phyloP scores from a whole-genome alignment of 2,329 filamentous ascomycete genomes.

The Trichoderma brevicompactum region DNA sequence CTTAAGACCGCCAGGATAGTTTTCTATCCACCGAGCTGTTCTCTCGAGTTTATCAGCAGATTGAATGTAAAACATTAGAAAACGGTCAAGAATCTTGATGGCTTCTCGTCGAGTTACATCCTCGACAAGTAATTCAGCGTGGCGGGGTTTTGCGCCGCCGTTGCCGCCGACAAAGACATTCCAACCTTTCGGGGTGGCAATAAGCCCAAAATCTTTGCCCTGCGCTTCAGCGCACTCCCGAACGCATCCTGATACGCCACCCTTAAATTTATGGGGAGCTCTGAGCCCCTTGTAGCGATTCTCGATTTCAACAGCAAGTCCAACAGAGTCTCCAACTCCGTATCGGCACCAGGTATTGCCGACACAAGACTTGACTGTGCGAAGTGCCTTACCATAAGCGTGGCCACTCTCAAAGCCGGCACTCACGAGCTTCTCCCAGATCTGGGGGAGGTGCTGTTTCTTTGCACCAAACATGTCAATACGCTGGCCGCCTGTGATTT shows the following conservation, averaged over 20 bases:
- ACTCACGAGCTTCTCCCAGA: constrained; percentile 80
- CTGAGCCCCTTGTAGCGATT: constrained; percentile 91
- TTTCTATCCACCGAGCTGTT: constrained; percentile 86
- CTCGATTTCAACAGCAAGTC: constrained; percentile 85
- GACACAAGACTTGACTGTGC: constrained; percentile 91
- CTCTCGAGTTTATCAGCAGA: constrained; percentile 89
- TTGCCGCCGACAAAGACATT: constrained; percentile 92
- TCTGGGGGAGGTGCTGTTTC: constrained; percentile 81
- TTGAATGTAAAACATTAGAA: constrained; percentile 91
- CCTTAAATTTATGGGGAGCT: constrained; percentile 89
- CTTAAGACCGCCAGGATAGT: constrained; percentile 78
- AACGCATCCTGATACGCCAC: constrained; percentile 88
- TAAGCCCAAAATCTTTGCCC: constrained; percentile 91
- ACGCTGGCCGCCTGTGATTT: constrained; percentile 89
- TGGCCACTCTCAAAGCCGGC: constrained; percentile 91
- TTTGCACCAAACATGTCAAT: constrained; percentile 93
- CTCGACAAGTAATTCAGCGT: constrained; percentile 82
- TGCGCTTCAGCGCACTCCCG: constrained; percentile 91
- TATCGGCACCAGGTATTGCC: constrained; percentile 91
- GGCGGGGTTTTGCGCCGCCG: constrained; percentile 81
- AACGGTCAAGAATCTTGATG: constrained; percentile 82
- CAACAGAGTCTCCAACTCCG: constrained; percentile 86
- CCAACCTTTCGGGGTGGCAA: constrained; percentile 90
- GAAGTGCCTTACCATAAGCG: constrained; percentile 85
- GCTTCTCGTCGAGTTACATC: constrained; percentile 84